phyloP scores from a whole-genome alignment of 2,329 filamentous ascomycete species.

The Apiospora marii region DNA sequence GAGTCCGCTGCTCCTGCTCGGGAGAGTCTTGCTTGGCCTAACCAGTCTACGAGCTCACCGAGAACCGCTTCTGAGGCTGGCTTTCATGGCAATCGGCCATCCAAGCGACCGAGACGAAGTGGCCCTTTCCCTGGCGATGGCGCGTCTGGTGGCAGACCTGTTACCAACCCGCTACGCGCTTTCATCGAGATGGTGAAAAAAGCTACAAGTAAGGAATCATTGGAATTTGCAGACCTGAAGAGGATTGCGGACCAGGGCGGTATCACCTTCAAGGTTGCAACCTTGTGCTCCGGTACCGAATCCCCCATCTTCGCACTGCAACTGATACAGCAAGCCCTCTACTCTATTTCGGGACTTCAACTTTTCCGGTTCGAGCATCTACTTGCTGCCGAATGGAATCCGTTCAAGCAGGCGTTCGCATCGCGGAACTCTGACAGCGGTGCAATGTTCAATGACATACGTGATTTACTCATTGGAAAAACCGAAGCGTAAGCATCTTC shows the following conservation, averaged over 20 bases:
- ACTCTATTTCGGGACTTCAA: constrained; percentile 1
- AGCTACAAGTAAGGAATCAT: not conserved
- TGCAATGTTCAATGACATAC: constrained; percentile 66
- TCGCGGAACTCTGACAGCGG: constrained; percentile 61
- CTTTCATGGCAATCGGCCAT: not conserved
- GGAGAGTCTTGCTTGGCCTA: too few species aligned
- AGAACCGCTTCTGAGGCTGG: not conserved
- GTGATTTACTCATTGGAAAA: constrained; percentile 46
- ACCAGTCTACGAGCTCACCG: too few species aligned
- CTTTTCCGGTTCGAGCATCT: constrained; percentile 59
- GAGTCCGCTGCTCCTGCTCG: not conserved
- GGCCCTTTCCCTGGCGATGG: not conserved
- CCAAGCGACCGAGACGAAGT: not conserved
- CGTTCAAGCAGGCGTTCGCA: constrained; percentile 71
- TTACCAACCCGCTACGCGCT: constrained; percentile 38
- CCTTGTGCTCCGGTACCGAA: constrained; percentile 82
- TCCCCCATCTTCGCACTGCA: constrained; percentile 73
- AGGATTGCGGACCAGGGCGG: constrained; percentile 39
- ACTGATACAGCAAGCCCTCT: constrained; percentile 57
- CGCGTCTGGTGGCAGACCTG: constrained; percentile 25
- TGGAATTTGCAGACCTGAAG: constrained; percentile 29
- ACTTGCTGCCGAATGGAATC: constrained; percentile 70
- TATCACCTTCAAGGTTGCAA: constrained; percentile 60
- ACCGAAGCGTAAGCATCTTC: constrained; percentile 51
- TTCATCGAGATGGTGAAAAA: constrained; percentile 40